Conservation (phyloP, 345 rosid species). For the Triadica sebifera region DNA sequence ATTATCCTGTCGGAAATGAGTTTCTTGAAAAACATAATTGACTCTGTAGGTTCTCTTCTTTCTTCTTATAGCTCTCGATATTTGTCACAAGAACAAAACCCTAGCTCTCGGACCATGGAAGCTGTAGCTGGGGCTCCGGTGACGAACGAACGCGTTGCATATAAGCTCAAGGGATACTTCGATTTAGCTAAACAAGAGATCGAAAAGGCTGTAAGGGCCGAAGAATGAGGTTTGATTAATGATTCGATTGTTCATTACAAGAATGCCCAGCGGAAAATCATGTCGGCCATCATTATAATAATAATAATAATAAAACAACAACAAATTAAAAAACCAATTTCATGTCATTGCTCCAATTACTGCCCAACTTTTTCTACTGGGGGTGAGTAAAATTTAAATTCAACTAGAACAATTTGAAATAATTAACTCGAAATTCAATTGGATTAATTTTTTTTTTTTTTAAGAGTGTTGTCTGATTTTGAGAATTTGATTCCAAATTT, state of each 20-base stretch:
- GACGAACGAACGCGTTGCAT: slow-evolving; percentile 75
- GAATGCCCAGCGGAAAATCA: slow-evolving; percentile 69
- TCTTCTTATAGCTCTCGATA: slow-evolving; percentile 25
- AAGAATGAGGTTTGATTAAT: slow-evolving; percentile 84
- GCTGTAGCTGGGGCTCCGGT: slow-evolving; percentile 38
- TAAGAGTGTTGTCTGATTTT: too few relatives aligned
- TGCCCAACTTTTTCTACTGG: too few relatives aligned
- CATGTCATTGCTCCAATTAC: too few relatives aligned
- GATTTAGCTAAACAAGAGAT: slow-evolving; percentile 87
- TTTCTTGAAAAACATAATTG: slow-evolving; percentile 55
- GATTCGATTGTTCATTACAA: slow-evolving; percentile 75
- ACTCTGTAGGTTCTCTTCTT: slow-evolving; percentile 59
- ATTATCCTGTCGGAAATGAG: slow-evolving; percentile 44
- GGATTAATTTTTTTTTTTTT: too few relatives aligned
- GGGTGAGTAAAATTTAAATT: too few relatives aligned
- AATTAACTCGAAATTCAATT: too few relatives aligned
- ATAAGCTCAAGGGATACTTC: slow-evolving; percentile 83
- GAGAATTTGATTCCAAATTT: too few relatives aligned
- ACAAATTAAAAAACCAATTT: too few relatives aligned
- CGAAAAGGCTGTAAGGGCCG: slow-evolving; percentile 77
- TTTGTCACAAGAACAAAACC: slow-evolving; percentile 32
- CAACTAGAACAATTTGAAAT: too few relatives aligned
- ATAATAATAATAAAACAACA: too few relatives aligned
- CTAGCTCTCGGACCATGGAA: slow-evolving; percentile 46
- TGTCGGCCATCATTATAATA: too few relatives aligned